Base-by-base conservation (phyloP, 306 rosid species). In the Lagenaria siceraria region DNA sequence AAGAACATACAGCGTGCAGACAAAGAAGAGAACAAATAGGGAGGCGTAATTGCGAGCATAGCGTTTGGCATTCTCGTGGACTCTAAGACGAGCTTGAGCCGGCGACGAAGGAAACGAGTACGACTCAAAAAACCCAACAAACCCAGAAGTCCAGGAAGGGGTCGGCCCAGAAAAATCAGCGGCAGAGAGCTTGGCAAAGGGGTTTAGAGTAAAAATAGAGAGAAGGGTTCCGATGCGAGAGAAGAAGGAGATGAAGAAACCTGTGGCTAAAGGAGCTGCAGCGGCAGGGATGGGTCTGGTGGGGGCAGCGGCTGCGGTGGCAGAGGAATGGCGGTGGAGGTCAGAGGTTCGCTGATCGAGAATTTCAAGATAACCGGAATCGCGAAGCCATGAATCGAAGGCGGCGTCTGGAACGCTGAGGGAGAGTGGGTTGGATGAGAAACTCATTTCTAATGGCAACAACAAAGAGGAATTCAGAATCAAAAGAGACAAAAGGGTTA, bases 341-440 rank as follows among this genome's bases (percentile, higher is more conserved):
- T 82, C 82, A 42, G 86, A 83, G 79, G 96, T 85, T 8, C 88
- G 89, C 74, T 89, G 93, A 83, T 95, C 98, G 81, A 95, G 87
- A 79, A 92, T 66, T 77, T 95, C 97, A 40, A 92, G 96, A 83
- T 90, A 95, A 80, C 98, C 98, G 74, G 87, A 82, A 82, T 95
- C 96, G 48, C 98, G 95, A 53, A 95, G 98, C 97, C 98, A 95
- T 25, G 97, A 81, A 43, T 95, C 97, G 86, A 95, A 95, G 74
- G 92, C 89, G 38, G 88, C 85, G 80, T 95, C 98, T 25, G 98
- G 95, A 4, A 95, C 92, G 86, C 98, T 95, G 64, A 95, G 98
- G 65, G 98, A 87, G 10, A 95, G 79, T 25, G 98, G 98, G 76
- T 95, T 95, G 14, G 97, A 68, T 46, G 96, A 83, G 87, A 95